Evolutionary conservation across 1,284 basidiomycete species (phyloP), one percentile per base, ranked within the genome.

Genomic region (Ceratobasidium sp.): DNA sequence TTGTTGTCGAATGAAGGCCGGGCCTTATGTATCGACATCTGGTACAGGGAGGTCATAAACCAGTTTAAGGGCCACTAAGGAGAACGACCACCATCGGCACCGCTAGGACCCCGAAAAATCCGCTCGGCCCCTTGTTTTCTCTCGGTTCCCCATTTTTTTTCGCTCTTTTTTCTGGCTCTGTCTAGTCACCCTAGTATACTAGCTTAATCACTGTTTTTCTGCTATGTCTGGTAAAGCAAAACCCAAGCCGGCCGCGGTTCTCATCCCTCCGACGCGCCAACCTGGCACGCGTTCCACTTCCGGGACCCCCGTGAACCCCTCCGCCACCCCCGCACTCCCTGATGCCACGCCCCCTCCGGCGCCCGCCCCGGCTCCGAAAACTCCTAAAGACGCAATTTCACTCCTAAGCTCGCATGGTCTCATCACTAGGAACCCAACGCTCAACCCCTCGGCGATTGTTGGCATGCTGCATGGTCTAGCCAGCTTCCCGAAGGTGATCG

Each of bases 61-160:
- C n/a, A n/a, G n/a, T n/a, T n/a, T n/a, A n/a, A n/a, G n/a, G n/a
- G n/a, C n/a, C n/a, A n/a, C n/a, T n/a, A n/a, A n/a, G 44, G 44
- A 46, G 61, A 40, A 64, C 61, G 40, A 64, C 61, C 61, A 64
- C 38, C 61, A 64, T 33, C 28, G 61, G 61, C 61, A 64, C 61
- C 40, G 61, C 33, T 15, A 64, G 61, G 61, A 64, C 61, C 61
- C 61, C 40, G 17, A 44, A 64, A 64, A 64, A 44, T 2, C 40
- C 5, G 4, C 61, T n/a, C 48, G n/a, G n/a, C n/a, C n/a, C n/a
- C n/a, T n/a, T n/a, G n/a, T n/a, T 46, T 46, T 46, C 15, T 15
- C 44, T 46, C 44, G 44, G 3, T 6, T 26, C 17, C 33, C 28
- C 9, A 4, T 20, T 64, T 20, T 40, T 40, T 33, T 28, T 15